A percentile compares a stretch with the other conserved stretches of the same genome.
phyloP scores from a whole-genome alignment of 2,329 filamentous ascomycete species.

The Arthroderma sp. region DNA sequence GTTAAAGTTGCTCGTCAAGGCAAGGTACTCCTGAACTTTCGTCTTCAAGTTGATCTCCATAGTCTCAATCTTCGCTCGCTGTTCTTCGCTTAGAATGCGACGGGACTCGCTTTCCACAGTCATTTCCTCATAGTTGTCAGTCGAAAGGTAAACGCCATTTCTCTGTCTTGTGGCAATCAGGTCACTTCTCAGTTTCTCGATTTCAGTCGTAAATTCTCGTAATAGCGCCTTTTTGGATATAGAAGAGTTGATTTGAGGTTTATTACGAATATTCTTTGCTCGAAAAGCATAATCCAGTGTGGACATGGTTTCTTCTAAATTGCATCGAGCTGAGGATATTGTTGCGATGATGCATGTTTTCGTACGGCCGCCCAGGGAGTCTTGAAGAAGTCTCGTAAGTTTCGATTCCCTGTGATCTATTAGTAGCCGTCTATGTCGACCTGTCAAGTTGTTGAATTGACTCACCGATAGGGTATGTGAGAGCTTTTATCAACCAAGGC shows the following conservation, averaged over 20 bases:
- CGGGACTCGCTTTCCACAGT: conserved; percentile 84
- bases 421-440: background rate
- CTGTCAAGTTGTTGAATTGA: background rate
- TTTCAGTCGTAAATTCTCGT: conserved; percentile 79
- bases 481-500: conserved; percentile 79
- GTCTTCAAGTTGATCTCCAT: conserved; percentile 83
- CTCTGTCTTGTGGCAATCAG: conserved; percentile 83
- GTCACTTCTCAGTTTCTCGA: conserved; percentile 88
- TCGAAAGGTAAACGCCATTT: conserved; percentile 87
- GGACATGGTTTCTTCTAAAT: conserved; percentile 94
- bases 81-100: conserved; percentile 82
- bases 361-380: conserved; percentile 85
- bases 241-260: conserved; percentile 85
- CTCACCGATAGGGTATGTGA: conserved; percentile 64
- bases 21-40: conserved; percentile 86
- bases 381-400: conserved; percentile 84
- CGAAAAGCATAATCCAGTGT: conserved; percentile 96
- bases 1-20: conserved; percentile 75
- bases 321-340: conserved; percentile 84
- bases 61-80: conserved; percentile 80
- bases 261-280: conserved; percentile 97
- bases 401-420: conserved; percentile 64
- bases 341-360: conserved; percentile 99
- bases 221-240: conserved; percentile 89
- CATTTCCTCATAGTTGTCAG: conserved; percentile 81